Evolutionary conservation across 164 flowering plant genomes (phyloP).

Genomic region (Annona squamosa): DNA sequence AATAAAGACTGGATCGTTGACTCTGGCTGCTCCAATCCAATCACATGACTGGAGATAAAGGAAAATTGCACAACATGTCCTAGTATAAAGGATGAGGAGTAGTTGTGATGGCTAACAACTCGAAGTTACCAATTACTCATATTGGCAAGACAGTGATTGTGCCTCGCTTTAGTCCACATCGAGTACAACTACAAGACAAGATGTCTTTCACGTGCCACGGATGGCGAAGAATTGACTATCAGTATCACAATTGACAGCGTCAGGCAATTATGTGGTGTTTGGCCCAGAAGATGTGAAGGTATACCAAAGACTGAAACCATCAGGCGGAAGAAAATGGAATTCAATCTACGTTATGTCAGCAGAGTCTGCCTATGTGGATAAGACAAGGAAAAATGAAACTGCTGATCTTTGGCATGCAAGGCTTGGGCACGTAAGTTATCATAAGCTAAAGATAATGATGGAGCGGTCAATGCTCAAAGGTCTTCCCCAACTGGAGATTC

Average conservation of each 20-base stretch:
- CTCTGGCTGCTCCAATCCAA: neutral
- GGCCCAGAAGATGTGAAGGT: neutral
- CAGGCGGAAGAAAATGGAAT: neutral
- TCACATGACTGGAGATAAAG: neutral
- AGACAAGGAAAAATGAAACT: neutral
- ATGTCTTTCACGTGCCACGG: neutral
- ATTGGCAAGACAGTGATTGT: neutral
- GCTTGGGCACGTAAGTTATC: constrained; percentile 13
- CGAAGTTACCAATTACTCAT: neutral
- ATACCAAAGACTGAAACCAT: neutral
- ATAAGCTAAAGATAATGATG: constrained; percentile 12
- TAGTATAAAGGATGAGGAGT: neutral
- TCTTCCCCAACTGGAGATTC: constrained; percentile 14
- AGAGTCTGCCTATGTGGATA: constrained; percentile 6
- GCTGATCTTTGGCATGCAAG: constrained; percentile 11
- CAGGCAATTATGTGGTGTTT: neutral
- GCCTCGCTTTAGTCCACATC: neutral
- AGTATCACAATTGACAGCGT: constrained; percentile 10
- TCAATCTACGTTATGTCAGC: constrained; percentile 16
- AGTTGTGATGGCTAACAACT: neutral
- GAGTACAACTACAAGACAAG: too few relatives aligned
- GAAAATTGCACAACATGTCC: neutral
- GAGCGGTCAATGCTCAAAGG: constrained; percentile 9
- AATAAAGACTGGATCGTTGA: too few relatives aligned
- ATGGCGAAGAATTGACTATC: constrained; percentile 18